phyloP scores from a whole-genome alignment of 2,329 filamentous ascomycete species.

The Blastomyces percursus region DNA sequence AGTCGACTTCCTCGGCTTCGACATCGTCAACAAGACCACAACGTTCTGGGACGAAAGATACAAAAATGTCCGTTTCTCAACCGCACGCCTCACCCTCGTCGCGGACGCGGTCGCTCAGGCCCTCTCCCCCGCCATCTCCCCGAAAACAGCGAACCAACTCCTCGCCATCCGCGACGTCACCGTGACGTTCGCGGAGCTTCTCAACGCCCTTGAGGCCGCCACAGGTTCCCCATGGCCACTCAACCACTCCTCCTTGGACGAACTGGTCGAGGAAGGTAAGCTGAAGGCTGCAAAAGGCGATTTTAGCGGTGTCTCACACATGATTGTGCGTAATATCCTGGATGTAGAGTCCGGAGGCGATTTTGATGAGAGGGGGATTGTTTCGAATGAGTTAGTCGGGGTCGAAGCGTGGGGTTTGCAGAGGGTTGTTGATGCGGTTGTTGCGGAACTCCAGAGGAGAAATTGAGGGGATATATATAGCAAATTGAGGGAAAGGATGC shows the following conservation, averaged over 20 bases:
- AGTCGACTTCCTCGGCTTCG: slow-evolving; percentile 25
- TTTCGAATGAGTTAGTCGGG: slow-evolving; percentile 10
- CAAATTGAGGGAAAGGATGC: not conserved
- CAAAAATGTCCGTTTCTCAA: slow-evolving; percentile 15
- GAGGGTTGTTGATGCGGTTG: slow-evolving; percentile 2
- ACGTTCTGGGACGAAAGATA: slow-evolving; percentile 16
- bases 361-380: slow-evolving; percentile 11
- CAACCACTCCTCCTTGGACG: slow-evolving; percentile 10
- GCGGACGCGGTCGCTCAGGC: slow-evolving; percentile 15
- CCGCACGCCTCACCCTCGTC: slow-evolving; percentile 14
- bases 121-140: slow-evolving; percentile 9
- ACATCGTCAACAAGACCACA: slow-evolving; percentile 21
- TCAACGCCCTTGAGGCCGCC: slow-evolving; percentile 9
- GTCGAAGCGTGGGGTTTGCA: not conserved
- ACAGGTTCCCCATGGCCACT: slow-evolving; percentile 11
- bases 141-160: slow-evolving; percentile 12
- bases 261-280: slow-evolving; percentile 4
- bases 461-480: not conserved
- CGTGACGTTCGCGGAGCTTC: slow-evolving; percentile 5
- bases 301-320: slow-evolving; percentile 8
- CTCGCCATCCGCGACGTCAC: slow-evolving; percentile 10
- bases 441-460: not conserved
- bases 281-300: slow-evolving; percentile 10
- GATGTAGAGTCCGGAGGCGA: slow-evolving; percentile 10
- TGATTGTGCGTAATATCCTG: slow-evolving; percentile 8